A percentile compares a stretch with the other conserved stretches of the same genome.
Evolutionary conservation across 768 basidiomycete species (phyloP).

Genomic region (Peribolospora kevripleyi): DNA sequence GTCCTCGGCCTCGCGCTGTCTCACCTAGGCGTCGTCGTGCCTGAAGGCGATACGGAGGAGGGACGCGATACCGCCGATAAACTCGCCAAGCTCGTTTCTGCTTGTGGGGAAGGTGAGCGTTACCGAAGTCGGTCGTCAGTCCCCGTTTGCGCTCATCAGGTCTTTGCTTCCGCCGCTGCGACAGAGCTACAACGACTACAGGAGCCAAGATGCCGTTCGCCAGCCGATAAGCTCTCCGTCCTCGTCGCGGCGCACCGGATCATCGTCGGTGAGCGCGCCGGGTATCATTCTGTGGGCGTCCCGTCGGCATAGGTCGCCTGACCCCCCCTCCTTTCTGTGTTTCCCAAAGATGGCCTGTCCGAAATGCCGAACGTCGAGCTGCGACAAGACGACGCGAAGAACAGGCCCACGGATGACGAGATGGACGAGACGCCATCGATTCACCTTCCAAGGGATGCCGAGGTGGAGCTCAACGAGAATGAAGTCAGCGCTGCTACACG

Average conservation of each 20-base stretch:
- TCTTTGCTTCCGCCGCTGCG: not conserved
- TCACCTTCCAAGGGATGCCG: conserved; percentile 1
- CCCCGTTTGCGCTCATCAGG: not conserved
- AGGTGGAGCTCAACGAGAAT: conserved; percentile 2
- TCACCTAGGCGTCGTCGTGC: conserved; percentile 52
- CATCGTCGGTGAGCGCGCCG: conserved; percentile 41
- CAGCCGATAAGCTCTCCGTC: conserved; percentile 52
- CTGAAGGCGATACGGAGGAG: conserved; percentile 22
- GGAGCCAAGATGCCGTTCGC: conserved; percentile 27
- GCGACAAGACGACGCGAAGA: not conserved
- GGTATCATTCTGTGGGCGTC: not conserved
- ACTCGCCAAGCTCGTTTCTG: conserved; percentile 38
- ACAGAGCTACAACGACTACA: conserved; percentile 34
- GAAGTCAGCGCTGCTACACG: not conserved
- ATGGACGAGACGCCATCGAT: conserved; percentile 13
- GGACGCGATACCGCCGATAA: conserved; percentile 12
- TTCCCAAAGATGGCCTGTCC: conserved; percentile 13
- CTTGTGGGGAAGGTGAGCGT: conserved; percentile 51
- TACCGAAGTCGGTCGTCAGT: not conserved
- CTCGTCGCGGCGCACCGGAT: conserved; percentile 65
- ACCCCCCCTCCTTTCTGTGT: conserved; percentile 1
- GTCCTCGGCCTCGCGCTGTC: conserved; percentile 67
- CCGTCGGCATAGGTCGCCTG: conserved; percentile 9
- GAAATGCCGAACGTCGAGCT: conserved; percentile 9
- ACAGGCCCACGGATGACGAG: conserved; percentile 5